Evolutionary conservation across 768 basidiomycete species (phyloP).

Genomic region (Naganishia vishniacii): DNA sequence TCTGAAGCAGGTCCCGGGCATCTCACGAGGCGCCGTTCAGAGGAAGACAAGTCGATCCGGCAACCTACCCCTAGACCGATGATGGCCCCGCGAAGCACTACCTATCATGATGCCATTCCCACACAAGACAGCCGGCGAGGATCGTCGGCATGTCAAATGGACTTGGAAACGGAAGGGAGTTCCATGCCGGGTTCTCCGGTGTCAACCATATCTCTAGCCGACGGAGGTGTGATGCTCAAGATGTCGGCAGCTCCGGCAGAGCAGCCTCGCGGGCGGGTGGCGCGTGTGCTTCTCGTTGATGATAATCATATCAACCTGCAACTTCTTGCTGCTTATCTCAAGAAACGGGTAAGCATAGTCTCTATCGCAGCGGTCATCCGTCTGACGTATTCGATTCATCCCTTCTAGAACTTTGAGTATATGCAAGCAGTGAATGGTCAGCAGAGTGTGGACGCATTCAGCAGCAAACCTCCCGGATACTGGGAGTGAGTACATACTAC

Average conservation of each 20-base stretch:
- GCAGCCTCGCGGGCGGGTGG: conserved; percentile 53
- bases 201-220: conserved; percentile 46
- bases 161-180: conserved; percentile 26
- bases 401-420: conserved; percentile 61
- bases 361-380: not conserved
- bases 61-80: conserved; percentile 51
- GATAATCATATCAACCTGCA: conserved; percentile 81
- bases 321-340: conserved; percentile 61
- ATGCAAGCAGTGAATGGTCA: conserved; percentile 76
- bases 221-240: conserved; percentile 63
- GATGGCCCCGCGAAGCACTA: conserved; percentile 54
- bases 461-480: conserved; percentile 57
- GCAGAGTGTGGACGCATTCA: conserved; percentile 72
- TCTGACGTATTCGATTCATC: not conserved
- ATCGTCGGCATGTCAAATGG: conserved; percentile 23
- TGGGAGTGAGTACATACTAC: conserved; percentile 67
- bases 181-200: conserved; percentile 45
- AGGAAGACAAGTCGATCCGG: conserved; percentile 36
- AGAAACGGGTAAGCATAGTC: conserved; percentile 42
- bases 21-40: conserved; percentile 41
- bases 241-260: conserved; percentile 59
- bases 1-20: conserved; percentile 21
- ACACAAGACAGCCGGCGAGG: not conserved
- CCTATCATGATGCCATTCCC: conserved; percentile 45
- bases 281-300: conserved; percentile 77